These are phyloP conservation scores for Blastobotrys raffinosifermentans DNA, from an alignment of 1,139 yeast species.

Conservation along the genomic window DNA sequence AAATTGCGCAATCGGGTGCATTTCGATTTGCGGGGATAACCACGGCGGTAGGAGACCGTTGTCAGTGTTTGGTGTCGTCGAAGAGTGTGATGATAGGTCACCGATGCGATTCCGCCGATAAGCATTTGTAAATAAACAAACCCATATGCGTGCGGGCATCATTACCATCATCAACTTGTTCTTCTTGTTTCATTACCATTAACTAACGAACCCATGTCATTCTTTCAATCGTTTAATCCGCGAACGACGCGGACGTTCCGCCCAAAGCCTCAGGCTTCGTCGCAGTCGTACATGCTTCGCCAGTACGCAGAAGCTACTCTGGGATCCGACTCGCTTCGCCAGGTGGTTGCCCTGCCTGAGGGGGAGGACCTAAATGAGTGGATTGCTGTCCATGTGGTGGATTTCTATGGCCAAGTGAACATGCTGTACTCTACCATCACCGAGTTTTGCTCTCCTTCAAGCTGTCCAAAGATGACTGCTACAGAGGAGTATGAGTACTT, in stretches of 20 bases:
- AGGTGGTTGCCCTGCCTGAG: constrained; percentile 88
- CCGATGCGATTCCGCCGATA: no score
- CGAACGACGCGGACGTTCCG: constrained; percentile 27
- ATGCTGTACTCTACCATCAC: constrained; percentile 96
- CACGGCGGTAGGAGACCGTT: no score
- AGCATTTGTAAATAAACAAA: no score
- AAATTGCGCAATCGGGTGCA: no score
- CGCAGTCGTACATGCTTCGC: constrained; percentile 37
- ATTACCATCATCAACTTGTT: no score
- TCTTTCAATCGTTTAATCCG: constrained; percentile 47
- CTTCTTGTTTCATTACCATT: not conserved
- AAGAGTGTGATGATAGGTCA: no score
- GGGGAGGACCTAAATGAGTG: constrained; percentile 93
- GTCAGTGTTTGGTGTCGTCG: no score
- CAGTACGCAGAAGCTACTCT: constrained; percentile 90
- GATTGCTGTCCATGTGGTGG: constrained; percentile 80
- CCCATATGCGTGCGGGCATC: no score
- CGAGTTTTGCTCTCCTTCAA: constrained; percentile 85
- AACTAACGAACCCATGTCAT: constrained; percentile 35
- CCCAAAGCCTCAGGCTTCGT: constrained; percentile 20
- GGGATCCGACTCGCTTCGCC: constrained; percentile 85
- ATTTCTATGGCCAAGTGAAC: constrained; percentile 87
- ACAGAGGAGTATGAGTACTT: constrained; percentile 93
- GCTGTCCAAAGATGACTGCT: constrained; percentile 96
- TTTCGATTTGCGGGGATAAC: no score